Conservation (phyloP, 208 protist genomes). For the Leishmania lainsoni region DNA sequence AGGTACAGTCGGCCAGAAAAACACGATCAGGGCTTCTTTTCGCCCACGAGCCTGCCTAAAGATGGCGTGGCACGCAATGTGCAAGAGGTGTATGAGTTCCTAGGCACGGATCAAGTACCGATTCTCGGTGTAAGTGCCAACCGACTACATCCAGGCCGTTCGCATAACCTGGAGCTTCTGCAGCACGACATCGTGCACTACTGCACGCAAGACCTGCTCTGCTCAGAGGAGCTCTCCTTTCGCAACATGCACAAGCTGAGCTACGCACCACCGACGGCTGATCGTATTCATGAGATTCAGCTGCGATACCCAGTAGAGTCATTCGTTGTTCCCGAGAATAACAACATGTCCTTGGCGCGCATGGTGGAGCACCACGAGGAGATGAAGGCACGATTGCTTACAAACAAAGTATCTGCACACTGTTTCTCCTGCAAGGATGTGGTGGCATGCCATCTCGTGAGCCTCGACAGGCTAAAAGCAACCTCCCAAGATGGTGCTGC, state of each 20-base stretch:
- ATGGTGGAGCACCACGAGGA: conserved; percentile 74
- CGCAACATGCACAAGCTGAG: conserved; percentile 71
- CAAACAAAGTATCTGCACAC: conserved; percentile 21
- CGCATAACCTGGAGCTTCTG: conserved; percentile 66
- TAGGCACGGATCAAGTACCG: conserved; percentile 70
- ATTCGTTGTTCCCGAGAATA: conserved; percentile 77
- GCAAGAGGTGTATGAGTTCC: conserved; percentile 62
- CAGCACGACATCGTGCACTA: conserved; percentile 86
- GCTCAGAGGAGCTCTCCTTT: conserved; percentile 52
- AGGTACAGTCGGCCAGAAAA: background rate
- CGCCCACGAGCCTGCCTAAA: conserved; percentile 20
- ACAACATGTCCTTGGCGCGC: conserved; percentile 64
- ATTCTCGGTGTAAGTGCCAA: conserved; percentile 73
- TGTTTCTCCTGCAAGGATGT: conserved; percentile 51
- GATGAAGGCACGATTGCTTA: conserved; percentile 43
- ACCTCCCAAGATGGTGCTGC: background rate
- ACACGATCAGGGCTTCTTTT: background rate
- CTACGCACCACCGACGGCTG: conserved; percentile 75
- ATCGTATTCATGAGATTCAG: conserved; percentile 66
- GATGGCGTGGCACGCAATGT: conserved; percentile 60
- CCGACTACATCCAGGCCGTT: conserved; percentile 49
- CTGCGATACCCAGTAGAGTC: conserved; percentile 76
- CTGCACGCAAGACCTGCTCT: conserved; percentile 56
- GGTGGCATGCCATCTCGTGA: conserved; percentile 30
- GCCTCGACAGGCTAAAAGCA: conserved; percentile 7